These are phyloP conservation scores for Tricladium varicosporioides DNA, from an alignment of 2,329 filamentous ascomycete genomes.

Conservation along the genomic window DNA sequence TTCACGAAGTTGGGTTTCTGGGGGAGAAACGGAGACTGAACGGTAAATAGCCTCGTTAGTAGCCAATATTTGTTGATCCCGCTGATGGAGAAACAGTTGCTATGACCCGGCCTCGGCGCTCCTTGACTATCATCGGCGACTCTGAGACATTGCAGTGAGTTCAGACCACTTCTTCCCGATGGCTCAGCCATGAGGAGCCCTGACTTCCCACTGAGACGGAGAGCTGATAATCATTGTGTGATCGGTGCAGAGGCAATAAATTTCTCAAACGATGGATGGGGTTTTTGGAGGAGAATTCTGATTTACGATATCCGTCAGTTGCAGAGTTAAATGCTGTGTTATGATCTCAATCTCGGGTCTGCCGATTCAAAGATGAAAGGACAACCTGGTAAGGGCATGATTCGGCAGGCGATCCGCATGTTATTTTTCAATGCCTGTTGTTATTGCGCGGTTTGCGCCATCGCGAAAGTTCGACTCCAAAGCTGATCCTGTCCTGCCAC, in stretches of 20 bases:
- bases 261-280: slow-evolving; percentile 92
- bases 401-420: slow-evolving; percentile 8
- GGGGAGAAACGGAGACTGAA: slow-evolving; percentile 90
- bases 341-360: background rate
- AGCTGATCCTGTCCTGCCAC: slow-evolving; percentile 16
- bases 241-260: slow-evolving; percentile 64
- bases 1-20: slow-evolving; percentile 88
- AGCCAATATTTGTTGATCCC: slow-evolving; percentile 2
- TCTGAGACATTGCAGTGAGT: slow-evolving; percentile 87
- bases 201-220: slow-evolving; percentile 17
- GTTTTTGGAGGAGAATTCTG: slow-evolving; percentile 84
- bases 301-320: slow-evolving; percentile 82
- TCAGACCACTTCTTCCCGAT: slow-evolving; percentile 15
- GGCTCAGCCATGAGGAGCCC: slow-evolving; percentile 1
- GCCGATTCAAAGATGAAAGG: background rate
- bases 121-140: slow-evolving; percentile 88
- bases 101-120: slow-evolving; percentile 92
- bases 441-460: slow-evolving; percentile 17
- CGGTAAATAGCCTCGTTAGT: slow-evolving; percentile 52
- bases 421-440: slow-evolving; percentile 12
- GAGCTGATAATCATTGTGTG: slow-evolving; percentile 27
- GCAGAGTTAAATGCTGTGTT: slow-evolving; percentile 27
- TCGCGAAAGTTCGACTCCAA: slow-evolving; percentile 8
- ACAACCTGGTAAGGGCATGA: slow-evolving; percentile 8
- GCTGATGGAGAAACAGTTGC: slow-evolving; percentile 60